Conservation (phyloP, 2,329 filamentous ascomycete species). For the Hymenoscyphus linearis region DNA sequence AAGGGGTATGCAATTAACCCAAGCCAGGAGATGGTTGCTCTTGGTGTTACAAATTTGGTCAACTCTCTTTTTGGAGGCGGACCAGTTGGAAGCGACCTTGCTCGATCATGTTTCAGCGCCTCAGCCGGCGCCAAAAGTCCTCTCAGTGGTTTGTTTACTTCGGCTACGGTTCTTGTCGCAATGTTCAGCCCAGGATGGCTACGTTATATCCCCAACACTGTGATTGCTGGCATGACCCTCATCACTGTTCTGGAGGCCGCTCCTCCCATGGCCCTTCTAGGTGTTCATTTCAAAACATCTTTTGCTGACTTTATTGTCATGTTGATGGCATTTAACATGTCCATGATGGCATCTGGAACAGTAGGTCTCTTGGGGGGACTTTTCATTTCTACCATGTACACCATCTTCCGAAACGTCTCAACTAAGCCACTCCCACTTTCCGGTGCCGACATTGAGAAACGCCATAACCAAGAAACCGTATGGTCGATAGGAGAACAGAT, state of each 20-base stretch:
- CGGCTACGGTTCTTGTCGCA: constrained; percentile 54
- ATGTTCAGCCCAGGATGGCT: constrained; percentile 57
- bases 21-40: constrained; percentile 59
- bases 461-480: constrained; percentile 9
- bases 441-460: constrained; percentile 15
- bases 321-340: constrained; percentile 60
- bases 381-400: constrained; percentile 16
- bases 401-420: constrained; percentile 19
- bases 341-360: constrained; percentile 55
- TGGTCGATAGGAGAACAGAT: constrained; percentile 14
- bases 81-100: constrained; percentile 57
- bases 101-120: constrained; percentile 60
- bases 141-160: constrained; percentile 53
- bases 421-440: constrained; percentile 10
- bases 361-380: constrained; percentile 37
- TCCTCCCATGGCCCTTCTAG: constrained; percentile 30
- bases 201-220: constrained; percentile 62
- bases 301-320: constrained; percentile 59
- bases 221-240: constrained; percentile 55
- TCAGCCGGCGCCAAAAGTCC: constrained; percentile 57
- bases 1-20: constrained; percentile 59
- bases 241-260: constrained; percentile 12
- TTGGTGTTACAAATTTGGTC: constrained; percentile 56
- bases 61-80: constrained; percentile 61
- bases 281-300: constrained; percentile 59